A percentile compares a stretch with the other conserved stretches of the same genome.
These are phyloP conservation scores for Arabidopsis lyrata DNA, from an alignment of 441 rosid genomes.

Conservation along the genomic window DNA sequence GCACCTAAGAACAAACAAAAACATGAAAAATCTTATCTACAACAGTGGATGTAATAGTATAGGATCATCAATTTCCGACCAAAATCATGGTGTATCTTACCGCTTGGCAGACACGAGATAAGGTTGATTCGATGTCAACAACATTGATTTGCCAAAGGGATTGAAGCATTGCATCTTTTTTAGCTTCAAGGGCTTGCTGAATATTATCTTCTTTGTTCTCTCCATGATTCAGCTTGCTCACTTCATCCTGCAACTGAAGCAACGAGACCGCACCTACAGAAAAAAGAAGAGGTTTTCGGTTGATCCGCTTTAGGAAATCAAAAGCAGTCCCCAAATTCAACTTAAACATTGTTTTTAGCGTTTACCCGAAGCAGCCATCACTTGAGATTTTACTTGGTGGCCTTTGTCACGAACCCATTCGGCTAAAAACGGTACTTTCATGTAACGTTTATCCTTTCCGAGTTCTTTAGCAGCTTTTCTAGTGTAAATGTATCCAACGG, in stretches of 20 bases:
- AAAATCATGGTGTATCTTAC: conserved; percentile 53
- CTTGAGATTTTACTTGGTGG: conserved; percentile 91
- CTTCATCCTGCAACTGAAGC: conserved; percentile 82
- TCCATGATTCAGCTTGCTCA: conserved; percentile 64
- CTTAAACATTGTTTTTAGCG: background rate
- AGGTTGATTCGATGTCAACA: conserved; percentile 82
- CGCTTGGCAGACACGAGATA: conserved; percentile 83
- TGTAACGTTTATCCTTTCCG: conserved; percentile 82
- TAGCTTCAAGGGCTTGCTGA: conserved; percentile 73
- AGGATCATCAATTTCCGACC: background rate
- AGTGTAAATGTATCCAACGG: conserved; percentile 90
- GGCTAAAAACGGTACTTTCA: conserved; percentile 93
- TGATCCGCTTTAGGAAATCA: background rate
- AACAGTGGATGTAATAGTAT: background rate
- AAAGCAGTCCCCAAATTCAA: background rate
- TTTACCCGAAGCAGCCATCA: conserved; percentile 92
- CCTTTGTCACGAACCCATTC: conserved; percentile 99
- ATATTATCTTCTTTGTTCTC: conserved; percentile 79
- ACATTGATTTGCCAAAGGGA: conserved; percentile 96
- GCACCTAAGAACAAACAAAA: conserved; percentile 39
- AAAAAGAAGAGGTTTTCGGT: background rate
- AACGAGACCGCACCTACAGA: conserved; percentile 87
- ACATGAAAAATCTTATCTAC: background rate
- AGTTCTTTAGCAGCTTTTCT: conserved; percentile 91
- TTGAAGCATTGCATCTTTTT: conserved; percentile 82